Evolutionary conservation across 805 yeast genomes (phyloP), one percentile per base, ranked within the genome.

Genomic region (Spathaspora gorwiae): DNA sequence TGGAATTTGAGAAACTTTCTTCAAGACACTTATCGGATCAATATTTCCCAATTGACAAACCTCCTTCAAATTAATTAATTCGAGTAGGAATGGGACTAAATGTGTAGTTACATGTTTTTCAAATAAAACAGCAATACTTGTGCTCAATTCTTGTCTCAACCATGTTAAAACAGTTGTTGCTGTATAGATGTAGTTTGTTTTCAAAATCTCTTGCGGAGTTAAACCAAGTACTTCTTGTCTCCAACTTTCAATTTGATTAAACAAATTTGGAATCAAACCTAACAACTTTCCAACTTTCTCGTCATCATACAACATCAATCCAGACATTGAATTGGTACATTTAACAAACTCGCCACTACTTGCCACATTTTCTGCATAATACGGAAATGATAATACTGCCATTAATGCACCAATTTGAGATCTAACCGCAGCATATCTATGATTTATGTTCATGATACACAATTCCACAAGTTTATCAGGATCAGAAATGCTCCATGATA

Each of bases 391-490:
- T 12, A 78, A 53, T 4, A 65, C 74, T 9, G 79, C 76, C 37
- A 89, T 58, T 5, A 83, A 64, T 2, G 79, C 71, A 0, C 90
- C 92, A 40, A 86, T 67, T 42, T 81, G 81, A 15, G 76, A 80
- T 19, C 96, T 72, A 6, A 90, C 90, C 9, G 80, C 79, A 46
- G 82, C 83, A 57, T 86, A 86, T 6, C 86, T 84, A 58, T 87
- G 90, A 38, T 77, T 70, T 35, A 84, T 60, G 29, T 76, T 69
- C 1, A 60, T 60, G 53, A 80, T 66, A 47, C 83, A 65, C 50
- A 75, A 61, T 0, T 72, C 62, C 37, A 66, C 43, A 19, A 80
- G 54, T 3, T 75, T 47, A 7, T 73, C 78, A n/a, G 79, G 68
- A 24, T 73, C 62, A 13, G 79, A 79, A 44, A 75, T 76, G 47